These are phyloP conservation scores for Aspergillus saccharolyticus DNA, from an alignment of 495 filamentous ascomycete species.

Conservation along the genomic window DNA sequence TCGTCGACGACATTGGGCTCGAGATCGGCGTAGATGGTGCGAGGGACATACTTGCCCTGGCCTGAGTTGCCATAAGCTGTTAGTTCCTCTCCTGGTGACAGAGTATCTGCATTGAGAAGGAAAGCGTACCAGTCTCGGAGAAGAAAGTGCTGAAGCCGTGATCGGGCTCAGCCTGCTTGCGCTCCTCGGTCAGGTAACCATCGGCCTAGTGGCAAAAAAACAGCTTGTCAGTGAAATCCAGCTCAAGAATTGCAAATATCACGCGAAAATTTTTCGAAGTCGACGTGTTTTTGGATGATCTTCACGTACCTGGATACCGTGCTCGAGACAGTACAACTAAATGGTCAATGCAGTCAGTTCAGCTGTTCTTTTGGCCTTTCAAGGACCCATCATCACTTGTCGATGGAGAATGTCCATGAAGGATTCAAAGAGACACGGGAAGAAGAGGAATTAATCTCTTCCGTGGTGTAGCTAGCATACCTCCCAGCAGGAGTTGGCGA, in stretches of 20 bases:
- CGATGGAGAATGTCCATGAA: neutral
- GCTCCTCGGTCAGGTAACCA: constrained; percentile 97
- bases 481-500: constrained; percentile 99
- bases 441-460: constrained; percentile 1
- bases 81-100: constrained; percentile 15
- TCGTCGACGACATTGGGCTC: constrained; percentile 99
- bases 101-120: neutral
- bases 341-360: constrained; percentile 25
- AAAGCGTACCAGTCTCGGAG: constrained; percentile 86
- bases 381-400: neutral
- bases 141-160: constrained; percentile 99
- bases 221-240: constrained; percentile 20
- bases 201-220: constrained; percentile 65
- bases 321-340: constrained; percentile 99
- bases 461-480: constrained; percentile 42
- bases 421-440: neutral
- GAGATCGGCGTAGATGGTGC: constrained; percentile 99
- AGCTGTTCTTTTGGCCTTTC: constrained; percentile 2
- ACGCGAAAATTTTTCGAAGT: constrained; percentile 13
- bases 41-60: constrained; percentile 97
- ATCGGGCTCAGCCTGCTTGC: constrained; percentile 91
- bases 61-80: constrained; percentile 47
- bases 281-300: constrained; percentile 3
- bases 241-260: constrained; percentile 5
- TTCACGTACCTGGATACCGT: constrained; percentile 89